Evolutionary conservation across 345 rosid genomes (phyloP), one percentile per base, ranked within the genome.

Genomic region (Pistacia atlantica): DNA sequence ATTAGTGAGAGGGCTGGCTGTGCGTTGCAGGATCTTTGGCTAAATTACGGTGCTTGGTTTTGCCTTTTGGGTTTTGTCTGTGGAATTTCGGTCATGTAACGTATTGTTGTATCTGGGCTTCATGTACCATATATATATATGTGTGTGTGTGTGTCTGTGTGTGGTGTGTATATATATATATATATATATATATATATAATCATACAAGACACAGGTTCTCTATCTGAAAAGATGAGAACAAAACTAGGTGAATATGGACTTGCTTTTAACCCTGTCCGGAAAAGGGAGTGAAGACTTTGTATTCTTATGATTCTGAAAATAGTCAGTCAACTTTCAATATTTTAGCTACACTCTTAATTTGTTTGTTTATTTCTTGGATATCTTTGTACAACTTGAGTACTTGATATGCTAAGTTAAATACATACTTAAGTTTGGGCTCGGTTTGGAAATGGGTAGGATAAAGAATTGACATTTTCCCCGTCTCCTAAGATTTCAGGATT

Each of bases 11-110:
- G 65, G 46, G 59, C 22, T 63, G 46, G 60, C 46, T 33, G 51
- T 52, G 33, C 4, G 35, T 72, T 64, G 20, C n/a, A 52, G 31
- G 14, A 33, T 64, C 62, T 20, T 14, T 73, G 57, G 76, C 59
- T 48, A 13, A 17, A 49, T 61, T 46, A 61, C 48, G 68, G 3
- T 72, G 4, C 57, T 73, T 9, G 25, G 8, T 73, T 52, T 64
- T 31, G 33, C 33, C 33, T 73, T 18, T 8, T 33, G 12, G 18
- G 4, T 14, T 12, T 72, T 13, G 5, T 57, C 14, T 42, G 38
- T 11, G 20, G 14, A 61, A 13, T 64, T 35, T 33, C 31, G 16
- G 28, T 0, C 10, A 73, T 12, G 13, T 65, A 69, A 33, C 37
- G 7, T 3, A 52, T n/a, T 12, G 64, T 20, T 33, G 38, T n/a